These are phyloP conservation scores for Lentinula sp. DNA, from an alignment of 768 basidiomycete species.

Conservation along the genomic window DNA sequence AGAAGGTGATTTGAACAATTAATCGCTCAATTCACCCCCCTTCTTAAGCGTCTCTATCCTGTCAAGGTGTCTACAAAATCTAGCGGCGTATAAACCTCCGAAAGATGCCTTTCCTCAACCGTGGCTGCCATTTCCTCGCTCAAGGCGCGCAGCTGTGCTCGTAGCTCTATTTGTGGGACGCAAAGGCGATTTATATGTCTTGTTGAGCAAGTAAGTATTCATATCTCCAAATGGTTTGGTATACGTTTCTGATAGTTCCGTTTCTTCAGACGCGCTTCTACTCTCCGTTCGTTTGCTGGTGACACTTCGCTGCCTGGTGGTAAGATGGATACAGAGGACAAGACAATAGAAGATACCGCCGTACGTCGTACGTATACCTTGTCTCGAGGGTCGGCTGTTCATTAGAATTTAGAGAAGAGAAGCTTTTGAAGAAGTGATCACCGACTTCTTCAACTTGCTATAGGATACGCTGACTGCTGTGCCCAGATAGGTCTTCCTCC, in stretches of 20 bases:
- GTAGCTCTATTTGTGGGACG: conserved; percentile 84
- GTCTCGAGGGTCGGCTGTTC: not conserved
- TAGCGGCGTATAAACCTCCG: conserved; percentile 42
- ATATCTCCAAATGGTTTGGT: not conserved
- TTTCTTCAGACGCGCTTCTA: conserved; percentile 59
- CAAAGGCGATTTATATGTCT: conserved; percentile 76
- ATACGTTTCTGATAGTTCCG: not conserved
- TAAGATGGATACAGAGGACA: conserved; percentile 65
- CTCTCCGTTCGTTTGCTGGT: conserved; percentile 72
- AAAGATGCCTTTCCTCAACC: conserved; percentile 16
- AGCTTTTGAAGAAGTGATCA: conserved; percentile 80
- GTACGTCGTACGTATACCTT: conserved; percentile 33
- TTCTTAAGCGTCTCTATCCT: not conserved
- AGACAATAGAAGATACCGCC: conserved; percentile 72
- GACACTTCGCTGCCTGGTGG: conserved; percentile 90
- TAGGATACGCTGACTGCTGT: not conserved
- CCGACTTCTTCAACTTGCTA: no score
- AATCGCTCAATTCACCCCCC: not conserved
- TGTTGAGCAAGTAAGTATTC: conserved; percentile 67
- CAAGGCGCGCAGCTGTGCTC: conserved; percentile 67
- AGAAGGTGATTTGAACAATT: not conserved
- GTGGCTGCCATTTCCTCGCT: conserved; percentile 43
- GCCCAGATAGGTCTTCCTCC: conserved; percentile 75
- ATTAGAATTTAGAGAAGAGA: conserved; percentile 62
- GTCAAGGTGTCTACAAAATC: conserved; percentile 50